Evolutionary conservation across 768 basidiomycete species (phyloP).

Genomic region (Pleurotus eryngii): DNA sequence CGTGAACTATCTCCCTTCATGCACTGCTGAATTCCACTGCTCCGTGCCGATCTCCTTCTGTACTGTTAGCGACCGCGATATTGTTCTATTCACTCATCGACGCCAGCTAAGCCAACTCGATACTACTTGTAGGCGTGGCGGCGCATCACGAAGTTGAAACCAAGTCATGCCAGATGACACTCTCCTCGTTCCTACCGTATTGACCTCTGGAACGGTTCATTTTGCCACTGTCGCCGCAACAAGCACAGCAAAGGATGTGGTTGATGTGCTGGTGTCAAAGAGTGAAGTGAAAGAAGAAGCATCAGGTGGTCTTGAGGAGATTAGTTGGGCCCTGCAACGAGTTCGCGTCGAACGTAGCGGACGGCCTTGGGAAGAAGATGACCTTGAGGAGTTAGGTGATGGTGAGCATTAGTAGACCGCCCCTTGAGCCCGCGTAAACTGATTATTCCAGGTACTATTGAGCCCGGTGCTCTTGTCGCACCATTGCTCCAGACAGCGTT

Average conservation of each 20-base stretch:
- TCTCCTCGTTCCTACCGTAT: constrained; percentile 55
- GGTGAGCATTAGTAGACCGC: constrained; percentile 34
- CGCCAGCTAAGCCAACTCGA: too few relatives aligned
- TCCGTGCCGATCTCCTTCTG: too few relatives aligned
- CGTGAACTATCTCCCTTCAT: too few relatives aligned
- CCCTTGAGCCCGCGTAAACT: too few relatives aligned
- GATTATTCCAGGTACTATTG: constrained; percentile 42
- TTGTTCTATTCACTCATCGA: too few relatives aligned
- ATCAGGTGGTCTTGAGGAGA: constrained; percentile 53
- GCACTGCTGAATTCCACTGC: too few relatives aligned
- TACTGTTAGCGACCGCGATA: too few relatives aligned
- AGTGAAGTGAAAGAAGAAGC: constrained; percentile 52
- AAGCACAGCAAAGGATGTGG: constrained; percentile 58
- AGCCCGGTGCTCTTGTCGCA: constrained; percentile 41
- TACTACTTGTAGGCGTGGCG: too few relatives aligned
- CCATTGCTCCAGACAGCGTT: constrained; percentile 47
- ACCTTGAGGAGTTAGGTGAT: constrained; percentile 60
- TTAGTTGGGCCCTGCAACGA: constrained; percentile 68
- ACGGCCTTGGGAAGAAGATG: constrained; percentile 67
- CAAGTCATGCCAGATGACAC: constrained; percentile 38
- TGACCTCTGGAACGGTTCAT: constrained; percentile 56
- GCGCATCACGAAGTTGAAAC: too few relatives aligned
- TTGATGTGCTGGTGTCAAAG: constrained; percentile 43
- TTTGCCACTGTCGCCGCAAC: constrained; percentile 56
- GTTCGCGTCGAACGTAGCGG: constrained; percentile 58